Evolutionary conservation across 1,284 basidiomycete species (phyloP), one percentile per base, ranked within the genome.

Genomic region (Termitomyces sp.): DNA sequence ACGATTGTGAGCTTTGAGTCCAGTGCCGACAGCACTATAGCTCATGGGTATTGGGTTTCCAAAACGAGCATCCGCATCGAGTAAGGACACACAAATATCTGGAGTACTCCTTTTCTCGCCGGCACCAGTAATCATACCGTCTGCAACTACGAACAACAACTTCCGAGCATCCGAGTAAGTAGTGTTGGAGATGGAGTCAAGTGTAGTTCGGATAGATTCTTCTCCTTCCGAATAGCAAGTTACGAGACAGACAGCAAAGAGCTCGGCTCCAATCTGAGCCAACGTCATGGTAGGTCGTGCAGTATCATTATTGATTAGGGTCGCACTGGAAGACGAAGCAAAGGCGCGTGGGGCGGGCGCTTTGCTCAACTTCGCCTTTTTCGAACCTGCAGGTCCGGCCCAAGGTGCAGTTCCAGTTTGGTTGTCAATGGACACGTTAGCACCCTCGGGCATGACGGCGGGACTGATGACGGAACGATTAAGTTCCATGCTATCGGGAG

Each of bases 171-270:
- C 95, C 7, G 93, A 91, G 70, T 98, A 99, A 3, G 83, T 87
- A 0, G 95, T 97, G 39, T 73, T 73, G 0, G 93, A 91, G 53
- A 99, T 93, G 5, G 93, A 91, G 67, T 98, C 94, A 53, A 98
- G 79, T 0, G 97, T 99, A 2, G 87, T 90, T 46, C 91, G 79
- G 60, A 99, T 78, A 0, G 92, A 93, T 38, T 94, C 93, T 68
- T 93, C 89, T 51, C 93, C 94, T 71, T 99, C 97, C 0, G 94
- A 97, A 67, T 99, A 99, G 66, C 95, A 97, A 0, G 97, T 99
- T 13, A 99, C 91, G 42, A 99, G 78, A 68, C 95, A 97, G 37
- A 98, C 85, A 1, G 92, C 88, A 67, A 96, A 99, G 16, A 98
- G 81, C 66, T 99, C 96, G 5, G 91, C 80, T 18, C 95, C 95